Evolutionary conservation across 139 green algal species (phyloP), one percentile per base, ranked within the genome.

Genomic region (Marvania coccoides): DNA sequence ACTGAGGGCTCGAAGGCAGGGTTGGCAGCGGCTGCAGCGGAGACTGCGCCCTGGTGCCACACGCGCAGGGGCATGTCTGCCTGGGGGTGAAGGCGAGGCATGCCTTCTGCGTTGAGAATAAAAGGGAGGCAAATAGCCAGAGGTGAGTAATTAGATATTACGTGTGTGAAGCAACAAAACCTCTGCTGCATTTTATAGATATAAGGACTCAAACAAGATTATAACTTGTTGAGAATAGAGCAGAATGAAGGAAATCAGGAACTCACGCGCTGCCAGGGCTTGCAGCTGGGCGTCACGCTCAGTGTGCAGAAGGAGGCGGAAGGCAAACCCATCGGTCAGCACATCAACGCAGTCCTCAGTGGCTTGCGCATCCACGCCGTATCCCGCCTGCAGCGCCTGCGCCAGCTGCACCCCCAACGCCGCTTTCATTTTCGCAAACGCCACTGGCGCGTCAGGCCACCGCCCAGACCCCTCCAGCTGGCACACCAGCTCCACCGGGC

Each of bases 321-420:
- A 88, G 23, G 80, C 88, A 65, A 89, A 93, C 40, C 88, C 88
- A 40, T 93, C 81, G 7, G 71, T 57, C 4, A 92, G 58, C 3
- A 93, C 83, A 29, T 93, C 86, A 9, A 95, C 58, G 3, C 46
- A 69, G 15, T 81, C 79, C 53, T 91, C 80, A 4, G 71, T 67
- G 3, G 78, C 73, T n/a, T 31, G 19, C 1, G 72, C 71, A 8
- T 69, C 54, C 47, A 87, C 33, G 36, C 84, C 84, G 46, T 73
- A 83, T 6, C 67, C 57, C 15, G 59, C 53, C 7, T 74, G 48
- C 15, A 95, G 72, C 19, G 66, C 54, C 34, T 64, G 46, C 0
- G 84, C 83, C 28, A 95, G 82, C 76, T 93, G 86, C 37, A 84
- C 55, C 1, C 83, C 86, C 37, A 95, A 34, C 0, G 86, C 87